phyloP scores from a whole-genome alignment of 73 alveolate species.

The Paramecium sonneborni region DNA sequence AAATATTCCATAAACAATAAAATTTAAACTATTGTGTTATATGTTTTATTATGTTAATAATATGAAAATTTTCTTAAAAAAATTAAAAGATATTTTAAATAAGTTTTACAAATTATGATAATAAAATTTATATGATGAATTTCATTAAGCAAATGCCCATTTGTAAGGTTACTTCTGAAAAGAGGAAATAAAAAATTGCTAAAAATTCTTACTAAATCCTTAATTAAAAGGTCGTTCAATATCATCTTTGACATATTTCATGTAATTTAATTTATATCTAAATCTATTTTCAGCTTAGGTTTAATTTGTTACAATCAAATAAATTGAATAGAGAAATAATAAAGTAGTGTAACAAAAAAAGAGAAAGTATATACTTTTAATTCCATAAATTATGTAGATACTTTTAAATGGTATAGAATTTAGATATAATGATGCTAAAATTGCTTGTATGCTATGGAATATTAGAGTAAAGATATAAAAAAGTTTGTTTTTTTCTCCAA shows the following conservation, averaged over 20 bases:
- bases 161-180: background rate
- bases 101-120: background rate
- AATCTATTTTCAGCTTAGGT: constrained; percentile 18
- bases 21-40: too few species aligned
- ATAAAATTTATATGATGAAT: background rate
- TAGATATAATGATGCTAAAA: background rate
- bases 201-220: background rate
- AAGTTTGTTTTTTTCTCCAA: background rate
- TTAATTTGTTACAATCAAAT: constrained; percentile 27
- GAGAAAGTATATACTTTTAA: background rate
- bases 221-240: background rate
- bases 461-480: background rate
- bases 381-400: background rate
- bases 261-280: constrained; percentile 6
- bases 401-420: background rate
- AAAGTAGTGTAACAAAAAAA: background rate
- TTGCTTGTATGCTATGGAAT: background rate
- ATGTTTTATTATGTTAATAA: too few species aligned
- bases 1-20: too few species aligned
- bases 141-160: constrained; percentile 2
- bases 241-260: constrained; percentile 21
- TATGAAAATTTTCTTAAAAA: too few species aligned
- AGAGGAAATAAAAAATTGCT: background rate
- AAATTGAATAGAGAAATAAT: background rate
- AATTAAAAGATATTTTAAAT: too few species aligned